Evolutionary conservation across 1,284 basidiomycete genomes (phyloP).

Genomic region (Peniophora sp.): DNA sequence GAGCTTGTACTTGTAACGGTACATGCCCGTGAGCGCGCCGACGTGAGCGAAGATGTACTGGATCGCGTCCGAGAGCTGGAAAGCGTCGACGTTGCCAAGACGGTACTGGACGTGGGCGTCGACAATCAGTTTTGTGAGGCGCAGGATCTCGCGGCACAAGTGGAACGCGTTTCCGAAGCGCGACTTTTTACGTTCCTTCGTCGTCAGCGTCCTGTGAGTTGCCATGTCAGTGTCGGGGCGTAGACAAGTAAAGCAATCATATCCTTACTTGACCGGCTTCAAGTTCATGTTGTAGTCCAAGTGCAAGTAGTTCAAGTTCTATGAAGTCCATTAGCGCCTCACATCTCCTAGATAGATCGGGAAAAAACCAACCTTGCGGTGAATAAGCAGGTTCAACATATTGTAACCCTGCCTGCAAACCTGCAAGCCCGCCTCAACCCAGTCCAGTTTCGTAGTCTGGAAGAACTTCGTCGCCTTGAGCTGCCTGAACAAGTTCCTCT

Average conservation of each 20-base stretch:
- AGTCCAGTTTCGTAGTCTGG: constrained; percentile 95
- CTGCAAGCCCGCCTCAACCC: constrained; percentile 98
- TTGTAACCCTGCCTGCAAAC: constrained; percentile 99
- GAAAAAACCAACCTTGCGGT: constrained; percentile 72
- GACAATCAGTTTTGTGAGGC: constrained; percentile 96
- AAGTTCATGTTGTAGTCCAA: constrained; percentile 93
- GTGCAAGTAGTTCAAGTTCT: constrained; percentile 95
- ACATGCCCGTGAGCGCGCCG: constrained; percentile 98
- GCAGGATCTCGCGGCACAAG: constrained; percentile 93
- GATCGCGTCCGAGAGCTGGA: constrained; percentile 97
- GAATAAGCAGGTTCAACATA: constrained; percentile 98
- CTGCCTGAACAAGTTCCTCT: constrained; percentile 94
- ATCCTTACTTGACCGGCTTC: constrained; percentile 86
- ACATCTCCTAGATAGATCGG: not conserved
- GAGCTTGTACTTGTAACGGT: constrained; percentile 99
- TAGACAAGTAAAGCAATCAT: not conserved
- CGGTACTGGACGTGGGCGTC: constrained; percentile 99
- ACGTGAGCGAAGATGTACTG: constrained; percentile 99
- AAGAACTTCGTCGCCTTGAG: constrained; percentile 99
- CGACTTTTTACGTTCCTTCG: constrained; percentile 99
- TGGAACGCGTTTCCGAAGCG: constrained; percentile 99
- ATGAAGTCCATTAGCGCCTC: constrained; percentile 6
- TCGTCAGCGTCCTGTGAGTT: constrained; percentile 79
- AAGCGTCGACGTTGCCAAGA: constrained; percentile 97
- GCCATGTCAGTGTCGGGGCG: not conserved